Percentiles rank a stretch among this genome's conserved stretches.
These are phyloP conservation scores for Pyrus hybrid DNA, from an alignment of 331 rosid species.

Conservation along the genomic window DNA sequence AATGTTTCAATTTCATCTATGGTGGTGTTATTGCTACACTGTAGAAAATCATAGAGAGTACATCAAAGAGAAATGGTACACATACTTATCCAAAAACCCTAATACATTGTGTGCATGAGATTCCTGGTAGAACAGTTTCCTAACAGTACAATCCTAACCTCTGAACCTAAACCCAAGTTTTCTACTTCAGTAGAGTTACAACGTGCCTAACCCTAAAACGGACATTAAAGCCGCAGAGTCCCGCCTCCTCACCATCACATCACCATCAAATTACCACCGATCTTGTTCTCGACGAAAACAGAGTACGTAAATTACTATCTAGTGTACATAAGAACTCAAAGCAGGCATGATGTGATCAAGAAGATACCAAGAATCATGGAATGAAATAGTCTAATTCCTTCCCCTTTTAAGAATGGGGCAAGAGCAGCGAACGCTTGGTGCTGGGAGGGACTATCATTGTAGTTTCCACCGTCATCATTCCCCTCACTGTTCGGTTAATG, in stretches of 20 bases:
- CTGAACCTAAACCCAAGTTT: conserved; percentile 30
- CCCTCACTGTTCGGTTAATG: conserved; percentile 17
- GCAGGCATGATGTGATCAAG: conserved; percentile 7
- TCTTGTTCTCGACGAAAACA: not conserved
- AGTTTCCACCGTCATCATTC: conserved; percentile 27
- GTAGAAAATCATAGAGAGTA: conserved; percentile 17
- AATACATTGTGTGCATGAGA: conserved; percentile 14
- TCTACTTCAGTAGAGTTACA: conserved; percentile 37
- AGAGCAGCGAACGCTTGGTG: conserved; percentile 6
- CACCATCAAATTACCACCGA: not conserved
- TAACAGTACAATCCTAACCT: conserved; percentile 26
- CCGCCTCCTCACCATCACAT: conserved; percentile 6
- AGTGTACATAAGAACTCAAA: conserved; percentile 25
- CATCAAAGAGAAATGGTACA: conserved; percentile 10
- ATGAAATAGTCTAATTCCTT: conserved; percentile 2
- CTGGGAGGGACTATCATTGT: not conserved
- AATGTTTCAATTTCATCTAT: conserved; percentile 7
- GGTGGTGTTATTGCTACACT: conserved; percentile 35
- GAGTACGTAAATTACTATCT: conserved; percentile 12
- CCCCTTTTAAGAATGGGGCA: conserved; percentile 1
- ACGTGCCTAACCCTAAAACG: conserved; percentile 20
- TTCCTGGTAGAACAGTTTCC: conserved; percentile 1
- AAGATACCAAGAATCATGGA: conserved; percentile 2
- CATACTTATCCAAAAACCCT: conserved; percentile 23
- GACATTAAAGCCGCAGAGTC: not conserved